Conservation (phyloP, 805 yeast species). For the Cyberlindnera amylophila region DNA sequence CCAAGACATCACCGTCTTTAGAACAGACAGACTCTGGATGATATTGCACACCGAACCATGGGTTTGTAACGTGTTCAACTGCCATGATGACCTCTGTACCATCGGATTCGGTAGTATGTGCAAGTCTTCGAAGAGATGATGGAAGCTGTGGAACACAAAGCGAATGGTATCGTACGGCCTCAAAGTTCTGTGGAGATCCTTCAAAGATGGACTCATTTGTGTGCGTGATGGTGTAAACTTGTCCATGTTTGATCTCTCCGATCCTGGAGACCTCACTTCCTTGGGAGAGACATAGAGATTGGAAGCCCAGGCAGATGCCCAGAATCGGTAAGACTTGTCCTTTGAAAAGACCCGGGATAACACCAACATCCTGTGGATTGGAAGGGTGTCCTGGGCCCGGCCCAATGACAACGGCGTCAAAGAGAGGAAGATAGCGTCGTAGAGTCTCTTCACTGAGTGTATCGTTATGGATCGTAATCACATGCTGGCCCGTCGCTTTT, state of each 20-base stretch:
- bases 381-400: slow-evolving; percentile 97
- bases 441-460: slow-evolving; percentile 36
- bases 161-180: slow-evolving; percentile 88
- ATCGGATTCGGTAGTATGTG: slow-evolving; percentile 43
- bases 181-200: slow-evolving; percentile 41
- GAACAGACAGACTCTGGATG: slow-evolving; percentile 97
- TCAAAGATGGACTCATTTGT: slow-evolving; percentile 36
- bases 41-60: slow-evolving; percentile 92
- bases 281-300: slow-evolving; percentile 61
- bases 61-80: slow-evolving; percentile 52
- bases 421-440: slow-evolving; percentile 39
- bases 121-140: slow-evolving; percentile 50
- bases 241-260: slow-evolving; percentile 76
- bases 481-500: slow-evolving; percentile 40
- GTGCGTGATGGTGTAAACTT: slow-evolving; percentile 45
- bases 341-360: slow-evolving; percentile 53
- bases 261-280: slow-evolving; percentile 46
- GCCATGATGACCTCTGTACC: slow-evolving; percentile 65
- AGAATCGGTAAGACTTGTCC: slow-evolving; percentile 53
- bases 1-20: slow-evolving; percentile 51
- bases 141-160: slow-evolving; percentile 43
- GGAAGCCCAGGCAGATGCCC: slow-evolving; percentile 94
- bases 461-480: slow-evolving; percentile 36
- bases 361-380: slow-evolving; percentile 61
- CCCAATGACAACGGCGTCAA: slow-evolving; percentile 81